These are phyloP conservation scores for Dalbergia oliveri DNA, from an alignment of 306 rosid species.

Conservation along the genomic window DNA sequence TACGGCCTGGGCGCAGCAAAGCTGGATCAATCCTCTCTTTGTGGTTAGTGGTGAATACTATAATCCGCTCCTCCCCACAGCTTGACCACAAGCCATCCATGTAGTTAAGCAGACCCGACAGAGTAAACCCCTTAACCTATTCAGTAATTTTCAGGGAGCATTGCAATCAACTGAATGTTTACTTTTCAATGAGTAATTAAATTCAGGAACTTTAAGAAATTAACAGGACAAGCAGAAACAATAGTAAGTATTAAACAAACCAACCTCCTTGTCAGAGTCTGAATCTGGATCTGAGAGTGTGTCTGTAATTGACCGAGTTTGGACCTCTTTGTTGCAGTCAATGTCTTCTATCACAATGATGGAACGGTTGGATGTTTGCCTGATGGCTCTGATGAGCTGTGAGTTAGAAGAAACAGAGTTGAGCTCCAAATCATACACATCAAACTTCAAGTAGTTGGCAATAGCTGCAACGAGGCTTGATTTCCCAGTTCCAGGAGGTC, in stretches of 20 bases:
- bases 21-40: constrained; percentile 63
- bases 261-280: constrained; percentile 4
- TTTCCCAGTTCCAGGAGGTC: constrained; percentile 62
- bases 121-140: constrained; percentile 35
- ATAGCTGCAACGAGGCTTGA: constrained; percentile 56
- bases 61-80: constrained; percentile 68
- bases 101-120: constrained; percentile 59
- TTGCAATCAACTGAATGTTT: background rate
- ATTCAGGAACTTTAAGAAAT: too few relatives aligned
- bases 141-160: background rate
- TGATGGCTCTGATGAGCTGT: constrained; percentile 37
- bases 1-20: constrained; percentile 65
- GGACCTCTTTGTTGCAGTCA: constrained; percentile 53
- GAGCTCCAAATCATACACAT: constrained; percentile 58
- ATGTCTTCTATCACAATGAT: constrained; percentile 61
- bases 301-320: constrained; percentile 19
- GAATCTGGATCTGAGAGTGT: background rate
- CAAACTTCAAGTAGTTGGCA: constrained; percentile 53
- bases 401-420: constrained; percentile 40
- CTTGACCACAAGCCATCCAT: constrained; percentile 77
- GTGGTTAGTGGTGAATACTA: constrained; percentile 70
- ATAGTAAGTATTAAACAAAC: background rate
- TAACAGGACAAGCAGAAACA: background rate
- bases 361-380: constrained; percentile 45
- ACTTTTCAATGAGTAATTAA: background rate